A percentile compares a stretch with the other conserved stretches of the same genome.
Evolutionary conservation across 1,284 basidiomycete genomes (phyloP).

Genomic region (Chalciporus piperatoides): DNA sequence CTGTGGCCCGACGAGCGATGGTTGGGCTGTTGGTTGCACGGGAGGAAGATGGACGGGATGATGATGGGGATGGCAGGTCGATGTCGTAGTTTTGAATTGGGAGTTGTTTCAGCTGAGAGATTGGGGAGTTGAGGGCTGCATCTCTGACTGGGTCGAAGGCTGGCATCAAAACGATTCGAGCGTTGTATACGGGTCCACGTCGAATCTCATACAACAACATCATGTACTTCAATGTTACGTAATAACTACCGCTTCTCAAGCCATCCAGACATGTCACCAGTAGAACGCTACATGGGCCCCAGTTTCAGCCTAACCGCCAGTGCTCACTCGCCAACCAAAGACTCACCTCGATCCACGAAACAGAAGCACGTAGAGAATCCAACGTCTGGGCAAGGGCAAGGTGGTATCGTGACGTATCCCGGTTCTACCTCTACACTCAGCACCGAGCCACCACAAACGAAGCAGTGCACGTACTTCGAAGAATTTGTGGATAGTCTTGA

Average conservation of each 20-base stretch:
- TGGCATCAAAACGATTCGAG: conserved; percentile 59
- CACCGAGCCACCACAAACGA: not conserved
- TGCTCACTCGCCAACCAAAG: not conserved
- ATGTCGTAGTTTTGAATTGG: conserved; percentile 25
- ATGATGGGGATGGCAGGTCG: conserved; percentile 33
- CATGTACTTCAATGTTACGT: too few species aligned
- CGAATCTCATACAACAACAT: too few species aligned
- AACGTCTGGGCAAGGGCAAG: conserved; percentile 62
- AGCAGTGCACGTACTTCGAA: conserved; percentile 49
- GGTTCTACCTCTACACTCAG: conserved; percentile 40
- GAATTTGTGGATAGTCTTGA: conserved; percentile 61
- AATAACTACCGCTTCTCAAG: conserved; percentile 37
- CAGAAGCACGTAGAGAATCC: conserved; percentile 59
- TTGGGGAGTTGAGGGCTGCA: conserved; percentile 69
- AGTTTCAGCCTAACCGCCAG: not conserved
- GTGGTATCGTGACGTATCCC: conserved; percentile 63
- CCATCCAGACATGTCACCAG: conserved; percentile 58
- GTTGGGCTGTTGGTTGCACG: conserved; percentile 42
- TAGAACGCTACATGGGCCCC: conserved; percentile 47
- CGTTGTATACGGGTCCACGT: too few species aligned
- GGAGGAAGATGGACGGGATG: conserved; percentile 34
- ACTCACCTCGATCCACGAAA: conserved; percentile 57
- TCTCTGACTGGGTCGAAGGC: conserved; percentile 81
- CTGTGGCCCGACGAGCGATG: conserved; percentile 59
- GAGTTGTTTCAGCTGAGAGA: conserved; percentile 33